A percentile compares a stretch with the other conserved stretches of the same genome.
Evolutionary conservation across 1,284 basidiomycete genomes (phyloP).

Genomic region (Pseudozyma sp.): DNA sequence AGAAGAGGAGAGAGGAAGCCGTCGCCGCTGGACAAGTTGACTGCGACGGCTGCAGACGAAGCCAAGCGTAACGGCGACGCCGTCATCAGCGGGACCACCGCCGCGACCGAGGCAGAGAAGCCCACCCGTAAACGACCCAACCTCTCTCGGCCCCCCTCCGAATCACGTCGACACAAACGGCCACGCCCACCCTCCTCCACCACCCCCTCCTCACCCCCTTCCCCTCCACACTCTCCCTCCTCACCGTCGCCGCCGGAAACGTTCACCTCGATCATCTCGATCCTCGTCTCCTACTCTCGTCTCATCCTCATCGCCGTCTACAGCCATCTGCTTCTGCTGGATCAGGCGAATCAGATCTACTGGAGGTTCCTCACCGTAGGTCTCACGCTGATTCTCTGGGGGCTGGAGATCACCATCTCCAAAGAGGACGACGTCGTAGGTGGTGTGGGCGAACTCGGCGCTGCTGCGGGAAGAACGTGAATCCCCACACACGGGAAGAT

Average conservation of each 20-base stretch:
- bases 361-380: conserved; percentile 67
- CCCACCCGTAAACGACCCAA: conserved; percentile 21
- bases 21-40: conserved; percentile 1
- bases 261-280: conserved; percentile 42
- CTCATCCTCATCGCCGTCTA: conserved; percentile 66
- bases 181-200: conserved; percentile 15
- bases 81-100: not conserved
- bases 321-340: conserved; percentile 63
- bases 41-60: not conserved
- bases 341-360: conserved; percentile 66
- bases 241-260: conserved; percentile 8
- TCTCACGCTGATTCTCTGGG: conserved; percentile 61
- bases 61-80: conserved; percentile 1
- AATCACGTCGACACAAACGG: conserved; percentile 33
- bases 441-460: conserved; percentile 27
- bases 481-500: not conserved
- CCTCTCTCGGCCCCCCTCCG: conserved; percentile 35
- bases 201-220: not conserved
- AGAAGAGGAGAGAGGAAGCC: not conserved
- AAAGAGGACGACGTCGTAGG: conserved; percentile 50
- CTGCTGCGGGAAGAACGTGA: conserved; percentile 20
- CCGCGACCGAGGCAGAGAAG: not conserved
- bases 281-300: conserved; percentile 62
- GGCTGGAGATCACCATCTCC: conserved; percentile 61
- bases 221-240: not conserved